Evolutionary conservation across 2,329 filamentous ascomycete genomes (phyloP), one percentile per base, ranked within the genome.

Genomic region (Stagonosporopsis vannaccii): DNA sequence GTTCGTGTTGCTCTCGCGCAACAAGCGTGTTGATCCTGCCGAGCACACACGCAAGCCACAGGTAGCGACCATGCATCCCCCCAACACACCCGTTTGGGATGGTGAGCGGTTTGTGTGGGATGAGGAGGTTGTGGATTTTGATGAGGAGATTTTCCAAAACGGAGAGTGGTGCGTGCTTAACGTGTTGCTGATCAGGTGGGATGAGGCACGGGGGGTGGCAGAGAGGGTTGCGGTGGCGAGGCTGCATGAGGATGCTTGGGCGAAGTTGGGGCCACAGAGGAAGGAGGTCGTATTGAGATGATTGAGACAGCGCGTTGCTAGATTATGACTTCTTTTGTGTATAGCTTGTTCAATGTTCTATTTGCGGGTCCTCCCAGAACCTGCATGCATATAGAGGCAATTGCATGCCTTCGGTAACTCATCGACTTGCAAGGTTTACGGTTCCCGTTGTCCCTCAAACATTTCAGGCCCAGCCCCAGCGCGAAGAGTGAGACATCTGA

Each of bases 161-260:
- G 68, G 66, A 4, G 63, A 67, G 19, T 75, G 71, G 71, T 69
- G 65, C 33, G 65, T 73, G 70, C 51, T 72, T 6, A 75, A 74
- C 51, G 69, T 74, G 6, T 67, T 75, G 64, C 46, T 75, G 33
- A 66, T 75, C 8, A 63, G 67, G 39, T 72, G 69, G 69, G 62
- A 66, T 20, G 66, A 64, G 8, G 63, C 60, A 15, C 35, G 43
- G 17, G 53, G 47, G 1, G 39, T 57, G 30, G 66, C 68, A 2
- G 67, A 72, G 47, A 51, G 72, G 9, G 67, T 74, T 2, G 71
- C 70, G 8, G 58, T 75, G 36, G 72, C 61, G 15, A 57, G 70
- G 50, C 72, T 75, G 23, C 72, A 75, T 19, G 70, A 74, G 52
- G 65, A 70, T 47, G 72, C 59, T 1, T 75, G 72, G 72, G 43